phyloP scores from a whole-genome alignment of 768 basidiomycete species.

The Mycena kentingensis region DNA sequence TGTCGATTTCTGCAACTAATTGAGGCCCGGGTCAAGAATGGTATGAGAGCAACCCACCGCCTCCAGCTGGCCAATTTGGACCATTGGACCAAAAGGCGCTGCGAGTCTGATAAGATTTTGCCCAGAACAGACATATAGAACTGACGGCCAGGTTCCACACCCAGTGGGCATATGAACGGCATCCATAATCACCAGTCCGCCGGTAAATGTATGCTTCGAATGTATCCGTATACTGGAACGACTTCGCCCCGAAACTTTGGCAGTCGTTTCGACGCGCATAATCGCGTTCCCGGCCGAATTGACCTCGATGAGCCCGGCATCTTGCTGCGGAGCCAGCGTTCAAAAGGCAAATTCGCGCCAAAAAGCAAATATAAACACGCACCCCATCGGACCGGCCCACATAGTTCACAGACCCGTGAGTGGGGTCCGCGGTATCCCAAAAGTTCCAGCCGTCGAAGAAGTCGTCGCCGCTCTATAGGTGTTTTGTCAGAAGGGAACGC shows the following conservation, averaged over 20 bases:
- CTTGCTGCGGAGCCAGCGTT: conserved; percentile 39
- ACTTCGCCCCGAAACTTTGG: conserved; percentile 61
- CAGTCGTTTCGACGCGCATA: conserved; percentile 88
- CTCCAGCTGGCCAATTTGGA: conserved; percentile 63
- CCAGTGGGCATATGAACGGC: conserved; percentile 73
- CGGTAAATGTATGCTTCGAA: conserved; percentile 53
- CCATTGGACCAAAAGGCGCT: conserved; percentile 46
- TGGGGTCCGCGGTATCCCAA: conserved; percentile 70
- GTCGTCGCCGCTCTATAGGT: conserved; percentile 54
- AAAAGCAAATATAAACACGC: conserved; percentile 26
- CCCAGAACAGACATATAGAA: background rate
- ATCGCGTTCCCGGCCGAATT: conserved; percentile 75
- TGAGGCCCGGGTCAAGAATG: background rate
- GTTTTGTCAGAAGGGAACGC: conserved; percentile 14
- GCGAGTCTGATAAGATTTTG: background rate
- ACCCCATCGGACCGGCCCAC: conserved; percentile 63
- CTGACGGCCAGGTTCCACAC: conserved; percentile 61
- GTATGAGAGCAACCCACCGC: conserved; percentile 43
- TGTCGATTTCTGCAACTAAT: conserved; percentile 58
- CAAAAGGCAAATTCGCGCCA: conserved; percentile 3
- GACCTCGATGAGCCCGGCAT: conserved; percentile 62
- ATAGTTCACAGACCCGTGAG: conserved; percentile 68
- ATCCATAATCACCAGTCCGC: conserved; percentile 62
- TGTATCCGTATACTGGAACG: conserved; percentile 81
- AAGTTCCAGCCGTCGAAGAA: conserved; percentile 90